Evolutionary conservation across 805 yeast species (phyloP).

Genomic region (Peterozyma toletana): DNA sequence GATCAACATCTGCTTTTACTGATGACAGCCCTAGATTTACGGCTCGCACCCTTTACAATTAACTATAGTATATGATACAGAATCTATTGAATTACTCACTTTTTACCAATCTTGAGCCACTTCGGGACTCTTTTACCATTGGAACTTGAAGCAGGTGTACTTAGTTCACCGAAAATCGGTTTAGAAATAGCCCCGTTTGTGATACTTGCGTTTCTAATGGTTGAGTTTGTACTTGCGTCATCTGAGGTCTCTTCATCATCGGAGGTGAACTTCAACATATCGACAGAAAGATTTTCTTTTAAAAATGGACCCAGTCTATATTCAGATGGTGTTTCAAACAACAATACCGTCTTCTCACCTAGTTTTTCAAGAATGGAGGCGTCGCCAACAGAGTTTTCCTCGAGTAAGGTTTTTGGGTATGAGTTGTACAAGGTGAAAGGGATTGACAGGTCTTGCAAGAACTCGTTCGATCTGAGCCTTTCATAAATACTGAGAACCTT

Average conservation of each 20-base stretch:
- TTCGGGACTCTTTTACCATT: slow-evolving; percentile 19
- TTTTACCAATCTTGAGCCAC: slow-evolving; percentile 25
- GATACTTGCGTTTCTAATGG: no score
- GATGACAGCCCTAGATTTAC: background rate
- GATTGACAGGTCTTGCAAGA: background rate
- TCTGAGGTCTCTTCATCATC: background rate
- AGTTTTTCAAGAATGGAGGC: background rate
- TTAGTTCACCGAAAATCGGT: background rate
- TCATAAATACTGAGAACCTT: background rate
- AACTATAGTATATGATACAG: background rate
- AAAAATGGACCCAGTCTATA: background rate
- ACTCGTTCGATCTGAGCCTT: background rate
- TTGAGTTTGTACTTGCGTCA: no score
- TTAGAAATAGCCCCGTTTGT: background rate
- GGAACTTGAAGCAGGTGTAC: background rate
- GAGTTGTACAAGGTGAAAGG: background rate
- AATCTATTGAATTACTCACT: slow-evolving; percentile 5
- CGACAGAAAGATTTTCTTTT: background rate
- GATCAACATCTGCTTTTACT: background rate
- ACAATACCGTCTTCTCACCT: slow-evolving; percentile 4
- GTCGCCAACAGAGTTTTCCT: background rate
- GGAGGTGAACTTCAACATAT: background rate
- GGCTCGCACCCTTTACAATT: background rate
- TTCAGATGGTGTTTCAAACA: background rate
- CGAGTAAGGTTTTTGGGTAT: background rate